Base-by-base conservation (phyloP, 495 filamentous ascomycete genomes). In the Daldinia decipiens region DNA sequence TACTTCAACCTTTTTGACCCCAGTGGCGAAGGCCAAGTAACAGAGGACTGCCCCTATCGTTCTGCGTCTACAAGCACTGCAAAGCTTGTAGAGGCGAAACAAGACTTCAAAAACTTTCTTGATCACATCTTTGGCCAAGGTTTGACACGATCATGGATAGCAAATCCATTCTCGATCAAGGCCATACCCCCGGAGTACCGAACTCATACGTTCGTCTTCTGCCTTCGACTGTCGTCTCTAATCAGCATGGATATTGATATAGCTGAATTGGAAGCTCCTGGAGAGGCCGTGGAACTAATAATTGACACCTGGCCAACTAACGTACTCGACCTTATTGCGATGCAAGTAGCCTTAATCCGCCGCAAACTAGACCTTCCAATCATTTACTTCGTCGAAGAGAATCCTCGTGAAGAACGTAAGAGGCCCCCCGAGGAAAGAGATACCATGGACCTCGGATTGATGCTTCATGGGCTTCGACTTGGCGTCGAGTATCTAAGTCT, bases 401-500 rank as follows among this genome's bases (percentile, higher is more conserved):
- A 79, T 58, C 82, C 82, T 0, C 82, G 83, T 9, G 83, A 83
- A 11, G 80, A 84, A 31, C 79, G 83, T 1, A 68, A 66, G 63
- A 78, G 77, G 62, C 34, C 73, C 3, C 52, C 67, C 32, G 76
- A 71, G 38, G 80, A 79, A 52, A 75, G 82, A 76, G 70, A 86
- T 78, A 24, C 82, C 4, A 82, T 84, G 59, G 92, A 92, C 71
- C 78, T 89, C 5, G 83, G 86, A 52, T 77, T 93, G 13, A 79
- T 91, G 43, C 84, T 90, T 38, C 88, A 92, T 62, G 90, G 89
- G 2, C 79, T 94, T 19, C 87, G 91, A 5, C 81, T 95, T 15
- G 90, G 86, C 0, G 90, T 92, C 12, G 92, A 95, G 70, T 94
- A 92, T 77, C 70, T 92, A 26, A 87, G 87, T 51, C 75, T 93